A percentile compares a stretch with the other conserved stretches of the same genome.
Evolutionary conservation across 2,329 filamentous ascomycete genomes (phyloP).

Genomic region (Bimuria novae-zelandiae): DNA sequence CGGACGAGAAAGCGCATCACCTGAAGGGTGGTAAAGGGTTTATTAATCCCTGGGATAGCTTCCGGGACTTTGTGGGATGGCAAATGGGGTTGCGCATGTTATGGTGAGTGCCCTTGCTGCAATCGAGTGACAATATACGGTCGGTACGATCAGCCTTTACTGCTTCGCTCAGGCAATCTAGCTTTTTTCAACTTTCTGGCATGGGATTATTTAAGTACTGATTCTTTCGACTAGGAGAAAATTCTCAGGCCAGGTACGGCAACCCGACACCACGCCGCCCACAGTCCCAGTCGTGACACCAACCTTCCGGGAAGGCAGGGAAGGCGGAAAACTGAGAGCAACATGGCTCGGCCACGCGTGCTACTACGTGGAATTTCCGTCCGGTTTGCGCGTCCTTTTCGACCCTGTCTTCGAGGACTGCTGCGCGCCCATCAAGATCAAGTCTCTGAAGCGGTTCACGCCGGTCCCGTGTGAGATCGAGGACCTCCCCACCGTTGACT

Average conservation of each 20-base stretch:
- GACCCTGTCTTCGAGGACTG: constrained; percentile 91
- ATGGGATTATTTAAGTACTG: too few relatives aligned
- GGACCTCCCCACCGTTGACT: constrained; percentile 77
- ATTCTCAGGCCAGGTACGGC: constrained; percentile 56
- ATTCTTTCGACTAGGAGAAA: constrained; percentile 44
- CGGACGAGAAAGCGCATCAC: constrained; percentile 56
- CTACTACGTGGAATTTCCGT: constrained; percentile 88
- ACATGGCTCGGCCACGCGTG: constrained; percentile 97
- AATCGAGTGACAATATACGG: too few relatives aligned
- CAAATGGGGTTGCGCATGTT: constrained; percentile 46
- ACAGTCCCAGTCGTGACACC: constrained; percentile 71
- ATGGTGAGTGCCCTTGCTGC: constrained; percentile 35
- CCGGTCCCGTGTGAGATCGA: constrained; percentile 73
- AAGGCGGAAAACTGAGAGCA: constrained; percentile 65
- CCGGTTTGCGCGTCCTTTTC: constrained; percentile 84
- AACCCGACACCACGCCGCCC: constrained; percentile 66
- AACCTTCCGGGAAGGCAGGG: constrained; percentile 54
- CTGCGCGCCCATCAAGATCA: constrained; percentile 74
- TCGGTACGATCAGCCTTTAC: too few relatives aligned
- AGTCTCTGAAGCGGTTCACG: constrained; percentile 79
- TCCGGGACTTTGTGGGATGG: constrained; percentile 42
- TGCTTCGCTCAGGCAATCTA: too few relatives aligned
- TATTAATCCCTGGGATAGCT: constrained; percentile 63
- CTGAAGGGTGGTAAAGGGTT: constrained; percentile 59
- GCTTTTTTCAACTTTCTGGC: too few relatives aligned